Evolutionary conservation across 495 filamentous ascomycete genomes (phyloP).

Genomic region (Lophium mytilinum): DNA sequence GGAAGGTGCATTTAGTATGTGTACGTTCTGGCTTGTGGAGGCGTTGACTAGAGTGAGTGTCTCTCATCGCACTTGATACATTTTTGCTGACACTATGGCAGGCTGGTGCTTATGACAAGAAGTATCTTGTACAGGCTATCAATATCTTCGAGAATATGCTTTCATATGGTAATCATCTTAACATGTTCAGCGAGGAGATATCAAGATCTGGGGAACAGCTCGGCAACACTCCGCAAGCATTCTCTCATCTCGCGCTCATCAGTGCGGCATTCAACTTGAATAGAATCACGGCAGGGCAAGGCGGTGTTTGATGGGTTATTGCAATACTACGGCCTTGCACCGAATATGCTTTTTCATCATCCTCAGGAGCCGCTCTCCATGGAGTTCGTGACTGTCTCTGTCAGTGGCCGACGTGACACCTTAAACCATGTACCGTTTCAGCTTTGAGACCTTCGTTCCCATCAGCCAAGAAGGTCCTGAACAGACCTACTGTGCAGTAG

Average conservation of each 20-base stretch:
- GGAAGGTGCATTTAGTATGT: slow-evolving; percentile 72
- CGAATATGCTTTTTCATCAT: too few relatives aligned
- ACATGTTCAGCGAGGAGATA: slow-evolving; percentile 72
- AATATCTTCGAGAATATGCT: slow-evolving; percentile 68
- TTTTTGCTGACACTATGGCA: neutral
- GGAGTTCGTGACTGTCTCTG: too few relatives aligned
- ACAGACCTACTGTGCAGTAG: too few relatives aligned
- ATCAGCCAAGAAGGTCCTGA: too few relatives aligned
- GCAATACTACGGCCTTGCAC: too few relatives aligned
- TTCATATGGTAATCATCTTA: slow-evolving; percentile 61
- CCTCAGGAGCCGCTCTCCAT: too few relatives aligned
- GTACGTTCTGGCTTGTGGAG: slow-evolving; percentile 70
- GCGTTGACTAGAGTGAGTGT: slow-evolving; percentile 55
- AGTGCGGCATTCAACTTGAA: slow-evolving; percentile 67
- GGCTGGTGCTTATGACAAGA: slow-evolving; percentile 52
- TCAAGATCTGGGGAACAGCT: slow-evolving; percentile 61
- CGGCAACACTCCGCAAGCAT: slow-evolving; percentile 68
- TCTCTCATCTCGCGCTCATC: slow-evolving; percentile 63
- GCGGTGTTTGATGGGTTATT: neutral
- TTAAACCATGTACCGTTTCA: too few relatives aligned
- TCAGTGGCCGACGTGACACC: too few relatives aligned
- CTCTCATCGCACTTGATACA: neutral
- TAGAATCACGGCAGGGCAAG: slow-evolving; percentile 13
- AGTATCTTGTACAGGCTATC: slow-evolving; percentile 54
- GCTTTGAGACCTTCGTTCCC: too few relatives aligned